phyloP scores from a whole-genome alignment of 169 alveolate genomes.

The Ichthyophthirius multifiliis region DNA sequence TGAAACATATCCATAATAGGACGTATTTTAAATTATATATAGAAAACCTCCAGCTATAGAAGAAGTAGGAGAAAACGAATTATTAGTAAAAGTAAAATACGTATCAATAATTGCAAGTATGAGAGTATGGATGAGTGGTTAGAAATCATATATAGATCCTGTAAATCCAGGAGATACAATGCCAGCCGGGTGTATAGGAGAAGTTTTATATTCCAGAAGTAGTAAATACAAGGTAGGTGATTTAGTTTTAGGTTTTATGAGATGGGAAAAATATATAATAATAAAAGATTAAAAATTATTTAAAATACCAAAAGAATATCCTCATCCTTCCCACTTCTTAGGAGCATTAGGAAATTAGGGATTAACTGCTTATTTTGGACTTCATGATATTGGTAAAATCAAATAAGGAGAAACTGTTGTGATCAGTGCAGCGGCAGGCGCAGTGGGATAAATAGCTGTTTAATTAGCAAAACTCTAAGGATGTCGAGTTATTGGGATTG shows the following conservation, averaged over 20 bases:
- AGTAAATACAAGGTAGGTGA: slow-evolving; percentile 31
- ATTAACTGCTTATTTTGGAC: slow-evolving; percentile 53
- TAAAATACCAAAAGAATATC: slow-evolving; percentile 5
- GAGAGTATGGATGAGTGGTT: slow-evolving; percentile 63
- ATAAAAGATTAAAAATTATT: slow-evolving; percentile 11
- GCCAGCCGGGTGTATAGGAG: slow-evolving; percentile 38
- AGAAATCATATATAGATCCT: slow-evolving; percentile 46
- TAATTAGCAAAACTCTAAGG: slow-evolving; percentile 48
- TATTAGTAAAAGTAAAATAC: slow-evolving; percentile 35
- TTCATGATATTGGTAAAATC: slow-evolving; percentile 43
- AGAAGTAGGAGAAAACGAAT: slow-evolving; percentile 38
- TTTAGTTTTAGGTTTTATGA: slow-evolving; percentile 37
- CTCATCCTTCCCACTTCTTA: slow-evolving; percentile 21
- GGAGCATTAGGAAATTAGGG: slow-evolving; percentile 25
- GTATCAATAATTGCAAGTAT: slow-evolving; percentile 53
- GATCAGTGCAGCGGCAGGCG: slow-evolving; percentile 62
- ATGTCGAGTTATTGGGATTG: slow-evolving; percentile 47
- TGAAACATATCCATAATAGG: neutral
- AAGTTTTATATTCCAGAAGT: slow-evolving; percentile 39
- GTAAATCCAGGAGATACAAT: slow-evolving; percentile 39
- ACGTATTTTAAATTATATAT: neutral
- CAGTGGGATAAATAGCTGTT: slow-evolving; percentile 54
- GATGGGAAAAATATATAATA: slow-evolving; percentile 34
- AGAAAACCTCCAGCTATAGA: neutral
- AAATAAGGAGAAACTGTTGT: slow-evolving; percentile 48